Evolutionary conservation across 129 eudicot genomes (phyloP).

Genomic region (Helianthus tuberosus): DNA sequence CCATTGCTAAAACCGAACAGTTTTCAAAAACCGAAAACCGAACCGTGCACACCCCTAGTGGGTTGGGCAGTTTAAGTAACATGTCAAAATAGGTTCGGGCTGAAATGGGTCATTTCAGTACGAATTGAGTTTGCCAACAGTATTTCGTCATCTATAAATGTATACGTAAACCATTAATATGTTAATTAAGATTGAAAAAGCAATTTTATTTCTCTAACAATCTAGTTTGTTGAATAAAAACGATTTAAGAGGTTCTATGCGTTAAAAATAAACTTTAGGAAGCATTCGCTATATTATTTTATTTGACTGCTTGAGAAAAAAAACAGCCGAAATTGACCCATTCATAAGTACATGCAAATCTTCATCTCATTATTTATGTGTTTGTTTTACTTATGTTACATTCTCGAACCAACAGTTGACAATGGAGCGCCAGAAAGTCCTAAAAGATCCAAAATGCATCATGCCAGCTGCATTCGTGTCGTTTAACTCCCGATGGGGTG

Average conservation of each 20-base stretch:
- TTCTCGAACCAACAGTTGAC: constrained; percentile 56
- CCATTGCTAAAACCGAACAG: too few species aligned
- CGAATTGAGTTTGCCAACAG: not conserved
- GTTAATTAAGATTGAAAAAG: too few species aligned
- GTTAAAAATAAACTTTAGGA: not conserved
- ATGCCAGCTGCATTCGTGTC: constrained; percentile 93
- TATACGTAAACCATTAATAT: not conserved
- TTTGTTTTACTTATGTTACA: not conserved
- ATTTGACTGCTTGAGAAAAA: not conserved
- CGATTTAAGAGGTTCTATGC: not conserved
- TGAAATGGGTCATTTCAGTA: not conserved
- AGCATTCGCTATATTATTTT: not conserved
- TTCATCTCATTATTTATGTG: not conserved
- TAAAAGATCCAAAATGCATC: constrained; percentile 71
- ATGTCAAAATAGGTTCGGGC: not conserved
- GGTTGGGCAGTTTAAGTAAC: not conserved
- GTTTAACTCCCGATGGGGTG: constrained; percentile 94
- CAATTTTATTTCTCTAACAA: too few species aligned
- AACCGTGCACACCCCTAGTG: too few species aligned
- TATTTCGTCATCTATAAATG: not conserved
- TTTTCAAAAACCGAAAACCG: too few species aligned
- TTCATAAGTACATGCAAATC: not conserved
- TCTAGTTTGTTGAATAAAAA: not conserved
- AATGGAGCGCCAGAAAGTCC: constrained; percentile 78
- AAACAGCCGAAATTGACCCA: not conserved